These are phyloP conservation scores for Ophioceras dolichostomum DNA, from an alignment of 2,329 filamentous ascomycete genomes.

Conservation along the genomic window DNA sequence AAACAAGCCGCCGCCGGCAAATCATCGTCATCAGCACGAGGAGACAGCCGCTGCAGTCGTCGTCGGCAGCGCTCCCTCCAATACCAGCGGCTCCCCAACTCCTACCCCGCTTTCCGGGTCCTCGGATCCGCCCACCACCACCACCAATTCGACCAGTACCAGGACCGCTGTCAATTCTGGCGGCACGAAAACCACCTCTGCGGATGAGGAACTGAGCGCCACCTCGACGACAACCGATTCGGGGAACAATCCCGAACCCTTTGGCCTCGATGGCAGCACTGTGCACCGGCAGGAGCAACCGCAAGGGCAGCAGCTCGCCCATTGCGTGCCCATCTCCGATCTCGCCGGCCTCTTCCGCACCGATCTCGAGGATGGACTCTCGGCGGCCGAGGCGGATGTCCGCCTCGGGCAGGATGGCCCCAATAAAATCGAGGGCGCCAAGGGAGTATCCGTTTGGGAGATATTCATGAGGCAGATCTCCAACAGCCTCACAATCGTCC, in stretches of 20 bases:
- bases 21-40: too few relatives aligned
- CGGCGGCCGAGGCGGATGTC: slow-evolving; percentile 46
- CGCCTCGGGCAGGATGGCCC: slow-evolving; percentile 55
- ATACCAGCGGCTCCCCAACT: too few relatives aligned
- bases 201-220: too few relatives aligned
- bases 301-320: slow-evolving; percentile 10
- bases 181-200: slow-evolving; percentile 7
- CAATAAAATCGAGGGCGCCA: slow-evolving; percentile 60
- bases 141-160: slow-evolving; percentile 10
- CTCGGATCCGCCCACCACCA: slow-evolving; percentile 4
- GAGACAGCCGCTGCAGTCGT: too few relatives aligned
- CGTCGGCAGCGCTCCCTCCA: too few relatives aligned
- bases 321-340: slow-evolving; percentile 11
- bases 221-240: too few relatives aligned
- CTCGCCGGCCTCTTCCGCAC: slow-evolving; percentile 12
- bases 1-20: slow-evolving; percentile 2
- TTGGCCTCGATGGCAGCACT: too few relatives aligned
- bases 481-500: slow-evolving; percentile 62
- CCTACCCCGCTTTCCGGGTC: not conserved
- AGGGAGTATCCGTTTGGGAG: slow-evolving; percentile 60
- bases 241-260: too few relatives aligned
- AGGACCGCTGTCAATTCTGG: slow-evolving; percentile 8
- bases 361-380: slow-evolving; percentile 42
- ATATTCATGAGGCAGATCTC: slow-evolving; percentile 67
- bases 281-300: slow-evolving; percentile 1